Percentiles rank a stretch among this genome's conserved stretches.
phyloP scores from a whole-genome alignment of 108 stramenopile species.

The Conticribra guillardii region DNA sequence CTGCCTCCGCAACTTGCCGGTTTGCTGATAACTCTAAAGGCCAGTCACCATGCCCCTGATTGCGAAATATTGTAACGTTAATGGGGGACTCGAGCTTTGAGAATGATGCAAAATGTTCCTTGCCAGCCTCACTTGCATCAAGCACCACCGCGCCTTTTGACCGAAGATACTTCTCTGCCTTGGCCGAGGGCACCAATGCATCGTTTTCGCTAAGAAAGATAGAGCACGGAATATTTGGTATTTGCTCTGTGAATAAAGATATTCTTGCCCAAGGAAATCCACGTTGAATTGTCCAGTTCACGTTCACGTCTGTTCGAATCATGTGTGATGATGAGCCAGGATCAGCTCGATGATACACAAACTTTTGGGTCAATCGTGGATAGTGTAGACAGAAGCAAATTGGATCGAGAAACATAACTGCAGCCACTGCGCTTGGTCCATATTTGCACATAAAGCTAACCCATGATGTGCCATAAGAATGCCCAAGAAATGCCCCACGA shows the following conservation, averaged over 20 bases:
- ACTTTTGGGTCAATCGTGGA: constrained; percentile 74
- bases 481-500: constrained; percentile 75
- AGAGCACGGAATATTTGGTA: constrained; percentile 67
- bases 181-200: constrained; percentile 74
- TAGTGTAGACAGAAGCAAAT: constrained; percentile 86
- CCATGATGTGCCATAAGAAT: constrained; percentile 89
- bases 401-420: constrained; percentile 82
- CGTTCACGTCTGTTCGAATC: constrained; percentile 83
- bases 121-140: constrained; percentile 46
- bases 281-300: constrained; percentile 86
- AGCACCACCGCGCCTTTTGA: constrained; percentile 61
- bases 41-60: constrained; percentile 70
- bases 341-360: constrained; percentile 83
- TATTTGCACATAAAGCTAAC: constrained; percentile 80
- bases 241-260: constrained; percentile 74
- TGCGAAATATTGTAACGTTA: constrained; percentile 68
- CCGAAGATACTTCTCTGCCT: constrained; percentile 68
- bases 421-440: constrained; percentile 70
- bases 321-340: constrained; percentile 77
- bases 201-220: constrained; percentile 82
- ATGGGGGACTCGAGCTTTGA: constrained; percentile 47
- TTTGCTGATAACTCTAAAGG: constrained; percentile 31
- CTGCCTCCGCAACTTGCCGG: constrained; percentile 38
- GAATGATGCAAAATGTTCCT: constrained; percentile 46
- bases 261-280: constrained; percentile 89